These are phyloP conservation scores for Coemansia sp. DNA, from an alignment of 192 early-diverging fungal genomes.

Conservation along the genomic window DNA sequence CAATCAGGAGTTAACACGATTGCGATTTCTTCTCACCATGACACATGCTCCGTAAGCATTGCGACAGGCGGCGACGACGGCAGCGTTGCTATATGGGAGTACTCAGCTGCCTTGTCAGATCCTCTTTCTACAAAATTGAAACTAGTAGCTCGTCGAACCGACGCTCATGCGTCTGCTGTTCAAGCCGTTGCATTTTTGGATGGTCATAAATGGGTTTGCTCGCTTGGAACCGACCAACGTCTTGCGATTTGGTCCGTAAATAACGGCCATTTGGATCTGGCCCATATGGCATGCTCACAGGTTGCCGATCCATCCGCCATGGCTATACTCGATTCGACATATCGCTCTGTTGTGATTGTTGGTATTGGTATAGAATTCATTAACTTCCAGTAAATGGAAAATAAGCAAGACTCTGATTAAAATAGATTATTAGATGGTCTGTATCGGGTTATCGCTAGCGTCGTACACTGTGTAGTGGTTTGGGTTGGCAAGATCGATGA, in stretches of 20 bases:
- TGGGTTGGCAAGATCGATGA: conserved; percentile 31
- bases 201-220: neutral
- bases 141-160: neutral
- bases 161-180: conserved; percentile 70
- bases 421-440: conserved; percentile 12
- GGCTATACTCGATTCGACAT: conserved; percentile 4
- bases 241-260: conserved; percentile 59
- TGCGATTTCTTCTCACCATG: neutral
- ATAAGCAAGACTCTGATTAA: too few relatives aligned
- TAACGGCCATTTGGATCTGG: conserved; percentile 23
- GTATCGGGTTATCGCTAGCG: conserved; percentile 10
- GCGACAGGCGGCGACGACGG: conserved; percentile 82
- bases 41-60: conserved; percentile 26
- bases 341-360: conserved; percentile 37
- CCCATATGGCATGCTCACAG: conserved; percentile 58
- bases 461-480: conserved; percentile 37
- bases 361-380: conserved; percentile 66
- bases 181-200: conserved; percentile 42
- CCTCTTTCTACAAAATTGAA: conserved; percentile 11
- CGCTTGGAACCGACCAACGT: conserved; percentile 70
- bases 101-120: neutral
- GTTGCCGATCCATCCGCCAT: conserved; percentile 67
- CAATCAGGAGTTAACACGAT: conserved; percentile 81
- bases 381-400: conserved; percentile 4
- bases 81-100: conserved; percentile 77